Evolutionary conservation across 2,329 filamentous ascomycete species (phyloP), one percentile per base, ranked within the genome.

Genomic region (Pyrenochaeta sp.): DNA sequence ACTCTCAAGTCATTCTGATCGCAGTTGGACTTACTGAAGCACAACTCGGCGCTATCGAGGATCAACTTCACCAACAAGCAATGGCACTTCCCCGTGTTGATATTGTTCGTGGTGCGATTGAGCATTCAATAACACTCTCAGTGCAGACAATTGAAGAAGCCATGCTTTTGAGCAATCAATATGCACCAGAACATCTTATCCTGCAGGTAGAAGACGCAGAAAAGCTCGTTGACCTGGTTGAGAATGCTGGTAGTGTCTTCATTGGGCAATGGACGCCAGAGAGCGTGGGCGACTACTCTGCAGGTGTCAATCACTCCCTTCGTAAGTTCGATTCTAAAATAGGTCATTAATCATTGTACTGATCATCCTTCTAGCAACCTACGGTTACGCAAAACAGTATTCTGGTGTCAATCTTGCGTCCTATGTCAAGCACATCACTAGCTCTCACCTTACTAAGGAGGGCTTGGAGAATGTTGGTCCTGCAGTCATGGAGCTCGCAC

Each of bases 301-400:
- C 94, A 39, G 94, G 94, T 65, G 94, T 99, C 28, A 99, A 99
- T 72, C 94, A 99, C 78, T 95, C 90, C 45, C 77, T 99, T 55
- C 94, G 91, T 96, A 87, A 83, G 90, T 87, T 20, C 40, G 10
- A 1, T 2, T 13, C 7, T 8, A 11, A 8, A 22, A 3, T 11
- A 17, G 22, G 32, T 23, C 19, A 29, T 18, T 26, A 13, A 8
- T 2, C 23, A 8, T 11, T 30, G 14, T 37, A 27, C 41, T 61
- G 31, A 60, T 22, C 39, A 9, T 18, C 58, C 17, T 2, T 7
- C 23, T n/a, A 96, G 91, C 94, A 38, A 99, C 94, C 0, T 99
- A 97, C 67, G 94, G 94, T 27, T 99, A 96, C 65, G 94, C 94
- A 35, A 96, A 96, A 76, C 94, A 99, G 73, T 99, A 99, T 77